These are phyloP conservation scores for Ophiostoma triangulosporum DNA, from an alignment of 2,329 filamentous ascomycete species.

Conservation along the genomic window DNA sequence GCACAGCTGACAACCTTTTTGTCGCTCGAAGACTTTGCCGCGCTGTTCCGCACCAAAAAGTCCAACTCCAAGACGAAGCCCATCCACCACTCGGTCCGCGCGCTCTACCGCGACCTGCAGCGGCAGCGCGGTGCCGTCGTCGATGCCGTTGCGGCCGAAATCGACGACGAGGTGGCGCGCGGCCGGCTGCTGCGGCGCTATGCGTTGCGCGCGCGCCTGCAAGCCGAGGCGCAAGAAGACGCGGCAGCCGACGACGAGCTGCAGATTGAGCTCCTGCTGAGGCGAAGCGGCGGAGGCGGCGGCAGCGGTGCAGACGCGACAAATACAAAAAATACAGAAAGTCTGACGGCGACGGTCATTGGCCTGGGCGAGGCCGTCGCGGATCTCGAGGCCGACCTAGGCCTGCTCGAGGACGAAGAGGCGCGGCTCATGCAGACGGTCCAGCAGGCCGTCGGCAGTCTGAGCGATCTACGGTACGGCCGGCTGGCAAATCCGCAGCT, in stretches of 20 bases:
- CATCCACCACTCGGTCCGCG: slow-evolving; percentile 40
- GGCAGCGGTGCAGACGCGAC: neutral
- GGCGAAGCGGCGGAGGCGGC: too few species aligned
- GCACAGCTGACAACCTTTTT: slow-evolving; percentile 61
- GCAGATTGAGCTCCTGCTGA: slow-evolving; percentile 45
- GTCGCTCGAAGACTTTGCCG: slow-evolving; percentile 60
- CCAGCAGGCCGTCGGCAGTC: slow-evolving; percentile 50
- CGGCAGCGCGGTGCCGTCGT: slow-evolving; percentile 55
- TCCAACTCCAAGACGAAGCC: neutral
- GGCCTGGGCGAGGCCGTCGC: slow-evolving; percentile 40
- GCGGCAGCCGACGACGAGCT: slow-evolving; percentile 51
- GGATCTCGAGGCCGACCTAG: slow-evolving; percentile 53
- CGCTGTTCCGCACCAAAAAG: slow-evolving; percentile 45
- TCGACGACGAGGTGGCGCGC: slow-evolving; percentile 47
- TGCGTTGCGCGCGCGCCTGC: slow-evolving; percentile 38
- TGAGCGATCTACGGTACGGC: slow-evolving; percentile 77
- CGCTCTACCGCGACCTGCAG: slow-evolving; percentile 69
- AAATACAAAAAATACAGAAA: neutral
- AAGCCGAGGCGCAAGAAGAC: slow-evolving; percentile 36
- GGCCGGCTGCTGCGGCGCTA: slow-evolving; percentile 45
- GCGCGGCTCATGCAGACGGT: slow-evolving; percentile 47
- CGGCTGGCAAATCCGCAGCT: slow-evolving; percentile 53
- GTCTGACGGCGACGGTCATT: neutral
- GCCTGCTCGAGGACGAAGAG: slow-evolving; percentile 55
- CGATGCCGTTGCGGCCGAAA: slow-evolving; percentile 52